These are phyloP conservation scores for Torulaspora microellipsoides DNA, from an alignment of 805 yeast species.

Conservation along the genomic window DNA sequence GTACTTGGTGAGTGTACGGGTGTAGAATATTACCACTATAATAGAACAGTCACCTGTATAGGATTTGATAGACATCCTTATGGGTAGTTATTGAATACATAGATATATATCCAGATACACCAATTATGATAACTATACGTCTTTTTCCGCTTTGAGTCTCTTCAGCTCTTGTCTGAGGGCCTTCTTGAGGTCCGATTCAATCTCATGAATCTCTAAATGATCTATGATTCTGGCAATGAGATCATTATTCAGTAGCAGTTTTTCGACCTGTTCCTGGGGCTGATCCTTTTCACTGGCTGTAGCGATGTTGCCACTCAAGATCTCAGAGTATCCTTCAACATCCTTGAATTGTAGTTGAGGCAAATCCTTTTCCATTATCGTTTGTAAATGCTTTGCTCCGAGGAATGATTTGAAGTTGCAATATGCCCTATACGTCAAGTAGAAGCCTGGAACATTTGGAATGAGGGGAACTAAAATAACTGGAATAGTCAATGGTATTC, in stretches of 20 bases:
- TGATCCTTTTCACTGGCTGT: constrained; percentile 8
- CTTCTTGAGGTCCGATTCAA: constrained; percentile 42
- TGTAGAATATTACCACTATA: too few species aligned
- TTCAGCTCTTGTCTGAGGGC: constrained; percentile 53
- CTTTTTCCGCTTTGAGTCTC: neutral
- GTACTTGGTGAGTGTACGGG: too few species aligned
- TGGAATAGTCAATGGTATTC: constrained; percentile 76
- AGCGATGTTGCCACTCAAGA: constrained; percentile 16
- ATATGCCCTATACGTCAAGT: constrained; percentile 72
- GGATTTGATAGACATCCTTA: too few species aligned
- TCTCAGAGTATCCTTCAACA: constrained; percentile 31
- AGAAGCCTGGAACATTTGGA: constrained; percentile 91
- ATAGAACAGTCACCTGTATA: too few species aligned
- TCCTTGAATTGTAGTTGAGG: constrained; percentile 34
- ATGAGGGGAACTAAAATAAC: constrained; percentile 75
- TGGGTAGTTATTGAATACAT: too few species aligned
- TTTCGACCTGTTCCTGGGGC: constrained; percentile 27
- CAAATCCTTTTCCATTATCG: constrained; percentile 45
- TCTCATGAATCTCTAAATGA: constrained; percentile 42
- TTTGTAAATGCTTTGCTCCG: constrained; percentile 67
- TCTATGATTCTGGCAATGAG: constrained; percentile 44
- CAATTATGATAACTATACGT: neutral
- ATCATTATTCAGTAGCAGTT: constrained; percentile 42
- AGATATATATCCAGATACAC: too few species aligned
- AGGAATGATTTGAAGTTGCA: constrained; percentile 75